Evolutionary conservation across 2,329 filamentous ascomycete species (phyloP).

Genomic region (Leptoxyphium fumago): DNA sequence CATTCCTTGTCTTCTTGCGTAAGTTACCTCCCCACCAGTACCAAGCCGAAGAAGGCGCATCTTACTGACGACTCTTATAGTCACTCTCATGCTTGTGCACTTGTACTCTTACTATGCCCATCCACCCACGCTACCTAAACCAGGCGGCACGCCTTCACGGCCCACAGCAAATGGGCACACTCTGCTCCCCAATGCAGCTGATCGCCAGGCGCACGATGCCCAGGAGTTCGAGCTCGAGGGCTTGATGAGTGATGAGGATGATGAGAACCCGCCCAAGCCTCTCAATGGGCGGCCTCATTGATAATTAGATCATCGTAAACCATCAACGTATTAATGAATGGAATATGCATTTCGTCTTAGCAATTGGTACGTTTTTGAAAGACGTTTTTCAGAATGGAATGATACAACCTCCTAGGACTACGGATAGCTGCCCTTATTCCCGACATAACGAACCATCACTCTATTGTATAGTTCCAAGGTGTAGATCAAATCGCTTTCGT

Average conservation of each 20-base stretch:
- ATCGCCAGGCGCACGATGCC: slow-evolving; percentile 55
- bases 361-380: too few relatives aligned
- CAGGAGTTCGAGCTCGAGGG: slow-evolving; percentile 91
- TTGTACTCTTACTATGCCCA: slow-evolving; percentile 57
- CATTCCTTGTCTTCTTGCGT: slow-evolving; percentile 83
- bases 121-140: slow-evolving; percentile 22
- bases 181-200: slow-evolving; percentile 24
- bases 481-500: too few relatives aligned
- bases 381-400: too few relatives aligned
- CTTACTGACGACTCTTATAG: slow-evolving; percentile 20
- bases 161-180: slow-evolving; percentile 29
- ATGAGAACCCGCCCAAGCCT: slow-evolving; percentile 19
- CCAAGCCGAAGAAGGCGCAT: neutral
- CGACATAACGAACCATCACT: too few relatives aligned
- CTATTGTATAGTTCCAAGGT: too few relatives aligned
- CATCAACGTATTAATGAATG: neutral
- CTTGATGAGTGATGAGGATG: slow-evolving; percentile 77
- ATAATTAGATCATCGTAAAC: neutral
- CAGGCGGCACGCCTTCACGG: slow-evolving; percentile 14
- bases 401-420: too few relatives aligned
- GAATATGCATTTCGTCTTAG: neutral
- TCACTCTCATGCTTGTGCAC: slow-evolving; percentile 71
- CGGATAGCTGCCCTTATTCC: too few relatives aligned
- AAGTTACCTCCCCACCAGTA: slow-evolving; percentile 19
- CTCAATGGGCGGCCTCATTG: neutral